Evolutionary conservation across 495 filamentous ascomycete species (phyloP), one percentile per base, ranked within the genome.

Genomic region (Bathelium albidoporum): DNA sequence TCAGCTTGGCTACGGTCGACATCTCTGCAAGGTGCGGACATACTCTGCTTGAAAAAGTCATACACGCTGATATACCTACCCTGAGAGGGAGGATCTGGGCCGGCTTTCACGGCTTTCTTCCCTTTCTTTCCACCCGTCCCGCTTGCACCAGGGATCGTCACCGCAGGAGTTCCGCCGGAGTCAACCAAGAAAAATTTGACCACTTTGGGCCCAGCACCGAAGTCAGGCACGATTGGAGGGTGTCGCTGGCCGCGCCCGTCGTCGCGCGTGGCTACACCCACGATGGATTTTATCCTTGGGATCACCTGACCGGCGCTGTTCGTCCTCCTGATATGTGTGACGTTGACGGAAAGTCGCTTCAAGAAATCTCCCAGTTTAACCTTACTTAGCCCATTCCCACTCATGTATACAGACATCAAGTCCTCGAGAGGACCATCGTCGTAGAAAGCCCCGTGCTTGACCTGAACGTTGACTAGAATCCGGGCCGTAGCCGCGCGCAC

Each of bases 401-500:
- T 5, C 36, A 41, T 41, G 36, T 5, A 41, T 71, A 62, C 66
- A 3, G 20, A 20, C 14, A 80, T 74, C 26, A 75, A 59, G 3
- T 62, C 55, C 7, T 16, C 34, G 52, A 80, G 60, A n/a, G 68
- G 68, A 2, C 74, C 75, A 44, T 67, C 63, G 49, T 77, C 59
- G 66, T 78, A 79, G 59, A 72, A 75, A 2, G 77, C 78, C 2
- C 71, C 32, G 62, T 80, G 76, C 53, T 78, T 79, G 44, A 80
- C 77, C 60, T 80, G 77, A 2, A 83, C 79, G 60, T 90, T 89
- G 2, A 88, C 71, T 0, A 89, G 74, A 11, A 88, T 67, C 5
- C 86, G 80, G 2, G 82, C 80, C 2, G 87, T 89, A 10, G 83
- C 85, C 0, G 81, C 76, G 26, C 87, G 84, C 18, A 85, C 81